Evolutionary conservation across 2,329 filamentous ascomycete genomes (phyloP), one percentile per base, ranked within the genome.

Genomic region (Hypocrella siamensis): DNA sequence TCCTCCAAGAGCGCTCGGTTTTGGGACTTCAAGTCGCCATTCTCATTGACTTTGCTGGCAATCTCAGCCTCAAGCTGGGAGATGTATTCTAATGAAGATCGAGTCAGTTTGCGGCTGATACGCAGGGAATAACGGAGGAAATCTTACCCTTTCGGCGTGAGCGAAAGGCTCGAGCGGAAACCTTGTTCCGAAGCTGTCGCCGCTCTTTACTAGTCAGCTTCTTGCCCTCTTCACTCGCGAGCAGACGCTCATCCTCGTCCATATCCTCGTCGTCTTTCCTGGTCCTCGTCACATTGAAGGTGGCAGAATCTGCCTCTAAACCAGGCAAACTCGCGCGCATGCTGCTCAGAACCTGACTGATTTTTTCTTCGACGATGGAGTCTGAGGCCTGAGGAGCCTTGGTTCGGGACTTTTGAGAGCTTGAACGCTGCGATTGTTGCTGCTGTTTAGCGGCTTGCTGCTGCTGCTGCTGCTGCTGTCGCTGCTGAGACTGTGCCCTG

Each of bases 191-290:
- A n/a, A 98, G 70, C 57, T 96, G 90, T 43, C 90, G 78, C 38
- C 90, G 78, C 59, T 96, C 86, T 62, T 96, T 96, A 65, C 84
- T 93, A 58, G 78, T 90, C n/a, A 98, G 70, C 65, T 94, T 94
- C 76, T 98, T 98, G 47, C 88, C 90, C 59, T 94, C 88, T 48
- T 98, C 90, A 38, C 85, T 94, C n/a, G 84, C 84, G 16, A 94
- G 66, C 8, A 94, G 66, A 42, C 83, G 72, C 65, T 96, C 90
- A 46, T 96, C 90, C 54, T 94, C 88, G 45, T 98, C 90, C 88
- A 98, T 96, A 32, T 96, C 88, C 39, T 94, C 86, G 47, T 96
- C 86, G 28, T 94, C 85, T 67, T 96, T 96, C 67, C 78, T 86
- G 40, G 71, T 59, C 40, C 77, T 78, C 31, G 78, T 65, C 44